Base-by-base conservation (phyloP, 805 yeast genomes). In the Saccharomyces kudriavzevii region DNA sequence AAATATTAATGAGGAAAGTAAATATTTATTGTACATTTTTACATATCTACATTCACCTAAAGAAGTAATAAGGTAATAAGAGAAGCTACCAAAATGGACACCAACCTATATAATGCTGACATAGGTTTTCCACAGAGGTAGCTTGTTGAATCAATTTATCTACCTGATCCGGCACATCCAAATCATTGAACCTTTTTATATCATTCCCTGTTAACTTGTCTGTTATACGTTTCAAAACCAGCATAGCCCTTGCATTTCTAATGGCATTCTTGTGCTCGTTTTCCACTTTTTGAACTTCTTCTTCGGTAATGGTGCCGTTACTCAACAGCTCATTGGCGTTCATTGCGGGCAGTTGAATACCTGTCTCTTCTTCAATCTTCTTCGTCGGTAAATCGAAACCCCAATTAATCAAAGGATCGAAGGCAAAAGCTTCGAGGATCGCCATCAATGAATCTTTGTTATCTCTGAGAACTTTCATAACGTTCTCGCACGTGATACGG, bases 71-170 rank as follows among this genome's bases (percentile, higher is more conserved):
- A 24, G 14, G 22, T 25, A 24, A n/a, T 13, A 22, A 26, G n/a
- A 9, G 24, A 14, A 17, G 14, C 69, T 64, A 92, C 98, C 99
- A 94, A 80, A 92, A 94, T 1, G 98, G 88, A 72, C 99, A 94
- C 99, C 99, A 94, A 20, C 99, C 99, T 57, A 94, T 87, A 67
- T 88, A 94, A 70, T 92, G 99, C 70, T 90, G 97, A 65, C 98
- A 94, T 52, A 94, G 73, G 63, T 94, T 94, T 67, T 94, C 98
- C 29, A 92, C 95, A 49, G 96, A 86, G 0, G 98, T 94, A 1
- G 99, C 98, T 67, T 94, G 97, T 63, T 88, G 96, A 50, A 94
- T 94, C 66, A 94, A 74, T 66, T 85, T 85, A 62, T 94, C 98
- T 40, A 94, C 98, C 70, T 94, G 99, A 2, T 86, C 82, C 1